Base-by-base conservation (phyloP, 2,329 filamentous ascomycete genomes). In the Fusarium buharicum region DNA sequence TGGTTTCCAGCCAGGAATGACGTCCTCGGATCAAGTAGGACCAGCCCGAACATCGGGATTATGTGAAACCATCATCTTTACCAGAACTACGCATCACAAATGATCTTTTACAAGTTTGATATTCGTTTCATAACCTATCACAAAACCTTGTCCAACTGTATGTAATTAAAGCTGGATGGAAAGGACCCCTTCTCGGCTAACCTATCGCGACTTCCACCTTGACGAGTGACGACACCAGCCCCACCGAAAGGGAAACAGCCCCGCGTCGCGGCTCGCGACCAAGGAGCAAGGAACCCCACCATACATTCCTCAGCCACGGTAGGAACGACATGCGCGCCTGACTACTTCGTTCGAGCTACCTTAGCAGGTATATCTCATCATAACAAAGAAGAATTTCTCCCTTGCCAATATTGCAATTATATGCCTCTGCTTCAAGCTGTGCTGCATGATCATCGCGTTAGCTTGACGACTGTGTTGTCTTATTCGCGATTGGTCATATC, bases 141-240 rank as follows among this genome's bases (percentile, higher is more conserved):
- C 24, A 59, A 16, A 64, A 33, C 55, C 41, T 34, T 55, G 37
- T 34, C 31, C 40, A 55, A 41, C 41, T 54, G 34, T 49, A 8
- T 24, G 22, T 8, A 50, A 44, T 43, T 59, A n/a, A 34, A 18
- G 10, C 54, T 55, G 39, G 17, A 41, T 7, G 22, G 22, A 24
- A 24, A 53, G 47, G 38, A 7, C 40, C 38, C 47, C 27, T 38
- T 61, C 58, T 54, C 45, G 38, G 41, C 49, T 50, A 50, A 57
- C 56, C 28, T 45, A 14, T 45, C 44, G 27, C 24, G 18, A 43
- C 36, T 43, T 31, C 51, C 37, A 34, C 16, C 36, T 37, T 55
- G 45, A 49, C 5, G 20, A 58, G 56, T 65, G 62, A 65, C 62
- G 62, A 65, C 61, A 65, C 31, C 13, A 48, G 43, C 48, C 40